These are phyloP conservation scores for Parmales sp. DNA, from an alignment of 108 stramenopile genomes.

Conservation along the genomic window DNA sequence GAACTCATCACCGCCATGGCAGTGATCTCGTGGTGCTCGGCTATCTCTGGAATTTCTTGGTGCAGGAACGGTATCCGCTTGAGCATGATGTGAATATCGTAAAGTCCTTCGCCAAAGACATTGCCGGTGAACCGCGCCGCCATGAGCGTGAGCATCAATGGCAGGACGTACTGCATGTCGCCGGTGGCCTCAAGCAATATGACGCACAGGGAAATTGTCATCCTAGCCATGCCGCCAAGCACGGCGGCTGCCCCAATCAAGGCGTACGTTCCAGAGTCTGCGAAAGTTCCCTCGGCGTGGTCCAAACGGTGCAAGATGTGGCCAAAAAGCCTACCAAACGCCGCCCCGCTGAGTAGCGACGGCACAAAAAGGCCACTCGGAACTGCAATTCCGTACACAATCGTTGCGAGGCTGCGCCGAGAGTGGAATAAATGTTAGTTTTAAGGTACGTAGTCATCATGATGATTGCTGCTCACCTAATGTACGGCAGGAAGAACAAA, in stretches of 20 bases:
- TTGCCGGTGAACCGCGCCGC: conserved; percentile 90
- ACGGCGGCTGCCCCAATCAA: conserved; percentile 91
- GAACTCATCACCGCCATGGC: conserved; percentile 80
- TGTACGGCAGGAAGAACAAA: conserved; percentile 86
- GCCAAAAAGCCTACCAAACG: conserved; percentile 84
- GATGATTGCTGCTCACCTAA: no score
- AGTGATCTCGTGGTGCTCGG: conserved; percentile 76
- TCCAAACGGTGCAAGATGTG: conserved; percentile 91
- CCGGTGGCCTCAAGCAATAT: conserved; percentile 94
- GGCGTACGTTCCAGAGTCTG: conserved; percentile 92
- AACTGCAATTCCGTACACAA: conserved; percentile 85
- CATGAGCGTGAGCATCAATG: conserved; percentile 97
- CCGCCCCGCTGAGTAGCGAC: conserved; percentile 69
- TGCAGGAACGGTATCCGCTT: conserved; percentile 85
- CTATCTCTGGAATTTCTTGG: conserved; percentile 70
- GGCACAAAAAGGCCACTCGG: conserved; percentile 86
- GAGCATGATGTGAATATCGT: conserved; percentile 87
- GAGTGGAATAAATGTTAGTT: no score
- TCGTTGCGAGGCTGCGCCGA: conserved; percentile 56
- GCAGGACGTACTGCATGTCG: conserved; percentile 94
- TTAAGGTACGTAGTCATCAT: no score
- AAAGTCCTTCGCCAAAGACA: conserved; percentile 92
- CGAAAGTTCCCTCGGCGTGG: conserved; percentile 87
- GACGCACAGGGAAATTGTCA: conserved; percentile 96
- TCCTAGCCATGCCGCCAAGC: conserved; percentile 94